These are phyloP conservation scores for Penicillium cinerascens DNA, from an alignment of 495 filamentous ascomycete species.

Conservation along the genomic window DNA sequence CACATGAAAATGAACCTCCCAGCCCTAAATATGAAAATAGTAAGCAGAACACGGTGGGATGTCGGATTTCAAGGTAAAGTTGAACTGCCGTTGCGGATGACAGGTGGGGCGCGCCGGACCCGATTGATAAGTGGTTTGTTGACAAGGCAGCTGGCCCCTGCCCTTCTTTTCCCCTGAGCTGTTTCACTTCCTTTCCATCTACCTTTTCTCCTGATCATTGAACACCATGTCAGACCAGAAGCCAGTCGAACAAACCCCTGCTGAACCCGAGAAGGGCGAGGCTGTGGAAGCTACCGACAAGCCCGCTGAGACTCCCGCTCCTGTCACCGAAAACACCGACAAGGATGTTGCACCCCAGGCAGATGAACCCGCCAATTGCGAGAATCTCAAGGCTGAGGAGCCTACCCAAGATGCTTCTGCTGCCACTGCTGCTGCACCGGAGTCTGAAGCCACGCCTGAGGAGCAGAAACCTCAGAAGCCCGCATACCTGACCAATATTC, in stretches of 20 bases:
- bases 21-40: too few relatives aligned
- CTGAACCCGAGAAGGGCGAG: conserved; percentile 13
- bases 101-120: conserved; percentile 9
- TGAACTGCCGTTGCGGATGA: conserved; percentile 3
- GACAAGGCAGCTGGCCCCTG: conserved; percentile 19
- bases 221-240: conserved; percentile 25
- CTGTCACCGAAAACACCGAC: conserved; percentile 13
- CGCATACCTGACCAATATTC: conserved; percentile 38
- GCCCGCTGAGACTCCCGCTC: conserved; percentile 14
- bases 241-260: conserved; percentile 18
- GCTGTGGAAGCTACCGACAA: conserved; percentile 15
- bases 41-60: too few relatives aligned
- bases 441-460: conserved; percentile 18
- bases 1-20: too few relatives aligned
- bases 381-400: conserved; percentile 5
- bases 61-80: too few relatives aligned
- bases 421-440: conserved; percentile 4
- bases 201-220: not conserved
- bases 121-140: conserved; percentile 14
- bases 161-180: conserved; percentile 12
- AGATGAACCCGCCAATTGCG: conserved; percentile 3
- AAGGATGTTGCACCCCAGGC: conserved; percentile 4
- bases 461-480: conserved; percentile 30
- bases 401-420: conserved; percentile 11
- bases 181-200: conserved; percentile 1